These are phyloP conservation scores for Leccinum rimulosum DNA, from an alignment of 768 basidiomycete species.

Conservation along the genomic window DNA sequence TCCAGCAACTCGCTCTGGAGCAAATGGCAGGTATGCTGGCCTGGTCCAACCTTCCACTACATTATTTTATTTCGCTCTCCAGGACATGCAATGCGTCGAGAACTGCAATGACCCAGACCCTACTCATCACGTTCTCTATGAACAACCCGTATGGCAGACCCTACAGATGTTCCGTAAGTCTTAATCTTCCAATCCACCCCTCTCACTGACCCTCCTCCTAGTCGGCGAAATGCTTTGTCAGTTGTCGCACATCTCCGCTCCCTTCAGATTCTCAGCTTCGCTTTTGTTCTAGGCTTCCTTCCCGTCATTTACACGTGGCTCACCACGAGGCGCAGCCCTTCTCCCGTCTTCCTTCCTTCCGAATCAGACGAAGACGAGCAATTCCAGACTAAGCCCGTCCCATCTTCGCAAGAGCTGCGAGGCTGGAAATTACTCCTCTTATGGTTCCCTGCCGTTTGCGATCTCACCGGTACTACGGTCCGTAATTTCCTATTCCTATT, in stretches of 20 bases:
- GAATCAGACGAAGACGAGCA: slow-evolving; percentile 46
- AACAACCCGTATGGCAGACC: slow-evolving; percentile 94
- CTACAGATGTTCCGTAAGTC: slow-evolving; percentile 85
- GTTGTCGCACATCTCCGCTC: slow-evolving; percentile 32
- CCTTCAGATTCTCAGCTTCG: slow-evolving; percentile 18
- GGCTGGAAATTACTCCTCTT: slow-evolving; percentile 75
- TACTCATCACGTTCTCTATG: slow-evolving; percentile 66
- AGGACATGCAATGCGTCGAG: slow-evolving; percentile 99
- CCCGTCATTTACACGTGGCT: slow-evolving; percentile 76
- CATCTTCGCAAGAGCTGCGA: slow-evolving; percentile 43
- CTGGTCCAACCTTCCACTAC: background rate
- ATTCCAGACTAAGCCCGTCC: slow-evolving; percentile 32
- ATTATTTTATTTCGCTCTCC: slow-evolving; percentile 4
- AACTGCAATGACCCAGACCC: slow-evolving; percentile 75
- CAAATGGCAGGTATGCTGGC: slow-evolving; percentile 69
- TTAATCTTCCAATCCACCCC: slow-evolving; percentile 8
- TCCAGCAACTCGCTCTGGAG: slow-evolving; percentile 79
- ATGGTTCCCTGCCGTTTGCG: slow-evolving; percentile 87
- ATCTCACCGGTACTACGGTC: slow-evolving; percentile 89
- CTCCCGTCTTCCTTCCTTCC: slow-evolving; percentile 54
- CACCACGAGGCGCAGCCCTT: slow-evolving; percentile 41
- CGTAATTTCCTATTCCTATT: slow-evolving; percentile 33
- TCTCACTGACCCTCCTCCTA: slow-evolving; percentile 41
- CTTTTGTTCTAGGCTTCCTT: slow-evolving; percentile 63
- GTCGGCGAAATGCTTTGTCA: slow-evolving; percentile 94